Percentiles rank a stretch among this genome's conserved stretches.
These are phyloP conservation scores for Penicillium verhagenii DNA, from an alignment of 495 filamentous ascomycete species.

Conservation along the genomic window DNA sequence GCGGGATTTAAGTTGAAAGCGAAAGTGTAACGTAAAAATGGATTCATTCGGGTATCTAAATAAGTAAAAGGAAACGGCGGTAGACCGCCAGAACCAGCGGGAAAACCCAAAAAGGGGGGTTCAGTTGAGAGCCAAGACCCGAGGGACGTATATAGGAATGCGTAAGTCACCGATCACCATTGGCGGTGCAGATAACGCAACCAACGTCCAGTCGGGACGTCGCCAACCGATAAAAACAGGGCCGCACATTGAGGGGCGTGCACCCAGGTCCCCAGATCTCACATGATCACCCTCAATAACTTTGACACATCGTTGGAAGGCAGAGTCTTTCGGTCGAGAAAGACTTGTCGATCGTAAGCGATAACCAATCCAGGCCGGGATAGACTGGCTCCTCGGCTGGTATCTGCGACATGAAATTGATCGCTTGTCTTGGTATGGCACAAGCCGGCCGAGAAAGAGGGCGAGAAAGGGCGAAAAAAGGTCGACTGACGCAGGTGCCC, in stretches of 20 bases:
- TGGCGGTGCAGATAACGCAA: slow-evolving; percentile 29
- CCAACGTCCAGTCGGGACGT: slow-evolving; percentile 22
- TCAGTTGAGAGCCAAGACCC: slow-evolving; percentile 12
- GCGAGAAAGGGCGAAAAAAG: too few species aligned
- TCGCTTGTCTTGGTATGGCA: neutral
- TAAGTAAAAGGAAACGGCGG: slow-evolving; percentile 1
- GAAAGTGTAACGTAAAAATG: slow-evolving; percentile 6
- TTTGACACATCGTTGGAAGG: neutral
- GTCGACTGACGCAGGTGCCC: slow-evolving; percentile 14
- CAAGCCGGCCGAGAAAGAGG: slow-evolving; percentile 13
- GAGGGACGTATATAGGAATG: slow-evolving; percentile 16
- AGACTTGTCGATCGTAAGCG: slow-evolving; percentile 1
- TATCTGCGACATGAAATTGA: neutral
- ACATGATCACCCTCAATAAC: neutral
- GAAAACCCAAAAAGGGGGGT: slow-evolving; percentile 1
- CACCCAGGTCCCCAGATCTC: neutral
- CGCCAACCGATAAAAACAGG: slow-evolving; percentile 9
- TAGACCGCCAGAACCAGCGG: slow-evolving; percentile 10
- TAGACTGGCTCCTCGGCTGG: neutral
- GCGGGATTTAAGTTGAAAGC: slow-evolving; percentile 1
- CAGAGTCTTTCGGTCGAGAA: slow-evolving; percentile 13
- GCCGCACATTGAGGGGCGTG: neutral
- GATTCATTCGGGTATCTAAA: slow-evolving; percentile 29
- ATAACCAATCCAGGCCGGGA: neutral
- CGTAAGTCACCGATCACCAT: slow-evolving; percentile 21